Evolutionary conservation across 1,284 basidiomycete genomes (phyloP).

Genomic region (Cryptococcus deneoformans): DNA sequence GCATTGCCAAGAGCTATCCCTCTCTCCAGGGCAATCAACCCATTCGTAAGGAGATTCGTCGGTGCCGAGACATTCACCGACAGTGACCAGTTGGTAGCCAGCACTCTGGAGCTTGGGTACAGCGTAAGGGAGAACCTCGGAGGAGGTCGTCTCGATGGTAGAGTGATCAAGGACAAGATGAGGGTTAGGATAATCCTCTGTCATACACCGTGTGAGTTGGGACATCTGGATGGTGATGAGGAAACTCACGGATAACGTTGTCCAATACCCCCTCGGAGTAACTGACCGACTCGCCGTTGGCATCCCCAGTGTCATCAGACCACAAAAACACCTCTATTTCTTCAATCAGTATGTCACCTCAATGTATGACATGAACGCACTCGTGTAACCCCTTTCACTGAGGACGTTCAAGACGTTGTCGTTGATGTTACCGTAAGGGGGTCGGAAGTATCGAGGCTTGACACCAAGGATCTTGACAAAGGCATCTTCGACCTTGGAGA

Average conservation of each 20-base stretch:
- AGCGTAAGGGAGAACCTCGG: conserved; percentile 36
- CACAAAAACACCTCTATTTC: conserved; percentile 45
- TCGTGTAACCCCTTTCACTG: conserved; percentile 49
- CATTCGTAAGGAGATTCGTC: conserved; percentile 44
- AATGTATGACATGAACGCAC: conserved; percentile 14
- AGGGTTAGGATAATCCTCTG: conserved; percentile 27
- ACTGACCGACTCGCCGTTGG: conserved; percentile 31
- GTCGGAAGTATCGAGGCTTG: conserved; percentile 53
- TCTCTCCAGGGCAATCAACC: conserved; percentile 33
- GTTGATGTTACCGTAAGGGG: conserved; percentile 57
- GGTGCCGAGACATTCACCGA: conserved; percentile 46
- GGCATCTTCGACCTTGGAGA: conserved; percentile 55
- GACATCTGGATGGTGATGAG: neutral
- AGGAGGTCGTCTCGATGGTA: conserved; percentile 23
- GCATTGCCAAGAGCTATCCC: conserved; percentile 40
- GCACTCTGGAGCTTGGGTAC: conserved; percentile 25
- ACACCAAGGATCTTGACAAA: conserved; percentile 55
- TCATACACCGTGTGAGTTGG: neutral
- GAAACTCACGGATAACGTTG: conserved; percentile 17
- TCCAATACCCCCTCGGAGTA: conserved; percentile 29
- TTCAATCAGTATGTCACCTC: neutral
- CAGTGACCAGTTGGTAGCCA: conserved; percentile 46
- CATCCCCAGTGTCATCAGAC: conserved; percentile 40
- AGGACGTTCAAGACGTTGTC: conserved; percentile 54
- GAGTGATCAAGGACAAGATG: conserved; percentile 42